phyloP scores from a whole-genome alignment of 2,329 filamentous ascomycete species.

The Neurospora crassa region DNA sequence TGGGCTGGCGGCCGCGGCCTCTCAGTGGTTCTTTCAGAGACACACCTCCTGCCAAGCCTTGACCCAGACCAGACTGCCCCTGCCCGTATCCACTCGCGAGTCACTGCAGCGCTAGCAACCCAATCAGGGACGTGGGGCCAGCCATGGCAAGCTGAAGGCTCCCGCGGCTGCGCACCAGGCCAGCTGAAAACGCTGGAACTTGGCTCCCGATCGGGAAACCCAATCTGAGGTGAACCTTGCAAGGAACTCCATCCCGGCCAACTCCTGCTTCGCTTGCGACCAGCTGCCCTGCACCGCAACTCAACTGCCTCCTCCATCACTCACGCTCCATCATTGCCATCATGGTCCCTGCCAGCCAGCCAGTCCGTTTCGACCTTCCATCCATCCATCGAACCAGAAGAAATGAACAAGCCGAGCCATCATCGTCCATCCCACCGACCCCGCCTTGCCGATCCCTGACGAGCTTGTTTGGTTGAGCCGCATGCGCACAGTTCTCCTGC shows the following conservation, averaged over 20 bases:
- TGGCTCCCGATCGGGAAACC: not conserved
- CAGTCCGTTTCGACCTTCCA: not conserved
- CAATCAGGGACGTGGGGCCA: constrained; percentile 4
- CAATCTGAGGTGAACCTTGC: constrained; percentile 1
- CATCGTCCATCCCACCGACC: not conserved
- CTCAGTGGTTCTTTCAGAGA: not conserved
- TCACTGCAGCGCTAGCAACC: constrained; percentile 1
- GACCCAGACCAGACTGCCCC: not conserved
- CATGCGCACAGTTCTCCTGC: not conserved
- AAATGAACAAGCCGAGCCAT: not conserved
- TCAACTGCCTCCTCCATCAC: not conserved
- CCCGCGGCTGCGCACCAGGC: constrained; percentile 6
- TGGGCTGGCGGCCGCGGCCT: not conserved
- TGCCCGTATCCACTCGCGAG: not conserved
- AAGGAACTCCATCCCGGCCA: not conserved
- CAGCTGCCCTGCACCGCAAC: not conserved
- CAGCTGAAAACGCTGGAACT: constrained; percentile 8
- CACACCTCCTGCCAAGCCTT: not conserved
- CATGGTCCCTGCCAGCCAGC: not conserved
- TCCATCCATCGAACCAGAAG: not conserved
- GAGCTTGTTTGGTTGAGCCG: not conserved
- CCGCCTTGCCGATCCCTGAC: not conserved
- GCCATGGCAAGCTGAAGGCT: constrained; percentile 10
- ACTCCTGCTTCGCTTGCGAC: not conserved
- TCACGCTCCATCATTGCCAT: not conserved